These are phyloP conservation scores for Colletotrichum scovillei DNA, from an alignment of 2,329 filamentous ascomycete species.

Conservation along the genomic window DNA sequence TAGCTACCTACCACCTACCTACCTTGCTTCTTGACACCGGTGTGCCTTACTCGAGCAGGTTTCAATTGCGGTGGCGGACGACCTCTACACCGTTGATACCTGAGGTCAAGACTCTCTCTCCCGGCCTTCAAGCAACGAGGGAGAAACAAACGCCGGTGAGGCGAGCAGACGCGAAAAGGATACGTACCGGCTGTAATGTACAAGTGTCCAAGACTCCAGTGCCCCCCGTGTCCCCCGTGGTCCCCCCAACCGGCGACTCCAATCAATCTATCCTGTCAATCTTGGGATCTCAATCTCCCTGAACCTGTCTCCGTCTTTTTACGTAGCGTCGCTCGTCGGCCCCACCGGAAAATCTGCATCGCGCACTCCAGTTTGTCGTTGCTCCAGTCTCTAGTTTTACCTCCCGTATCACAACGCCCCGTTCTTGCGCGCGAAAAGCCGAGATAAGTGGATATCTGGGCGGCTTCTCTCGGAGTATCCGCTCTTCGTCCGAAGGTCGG, in stretches of 20 bases:
- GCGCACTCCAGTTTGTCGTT: conserved; percentile 10
- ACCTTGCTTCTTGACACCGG: neutral
- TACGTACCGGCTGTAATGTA: conserved; percentile 11
- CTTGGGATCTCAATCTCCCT: conserved; percentile 18
- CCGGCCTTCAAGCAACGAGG: neutral
- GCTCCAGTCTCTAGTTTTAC: conserved; percentile 20
- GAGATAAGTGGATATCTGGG: conserved; percentile 24
- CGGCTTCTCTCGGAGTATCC: conserved; percentile 33
- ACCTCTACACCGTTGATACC: conserved; percentile 21
- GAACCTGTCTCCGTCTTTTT: conserved; percentile 17
- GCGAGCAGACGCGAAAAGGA: conserved; percentile 2
- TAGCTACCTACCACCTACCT: neutral
- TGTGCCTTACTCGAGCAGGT: conserved; percentile 3
- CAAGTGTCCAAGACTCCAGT: neutral
- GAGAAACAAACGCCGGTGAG: conserved; percentile 20
- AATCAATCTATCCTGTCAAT: conserved; percentile 32
- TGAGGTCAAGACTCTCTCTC: conserved; percentile 9
- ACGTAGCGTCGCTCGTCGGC: conserved; percentile 3
- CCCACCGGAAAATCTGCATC: conserved; percentile 30
- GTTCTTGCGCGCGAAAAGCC: conserved; percentile 33
- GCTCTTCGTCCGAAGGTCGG: conserved; percentile 31
- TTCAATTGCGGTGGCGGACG: conserved; percentile 11
- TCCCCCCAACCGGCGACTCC: conserved; percentile 21
- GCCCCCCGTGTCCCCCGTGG: conserved; percentile 1
- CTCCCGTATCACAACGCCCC: conserved; percentile 25